A percentile compares a stretch with the other conserved stretches of the same genome.
phyloP scores from a whole-genome alignment of 2,329 filamentous ascomycete genomes.

The Uncinocarpus reesii region DNA sequence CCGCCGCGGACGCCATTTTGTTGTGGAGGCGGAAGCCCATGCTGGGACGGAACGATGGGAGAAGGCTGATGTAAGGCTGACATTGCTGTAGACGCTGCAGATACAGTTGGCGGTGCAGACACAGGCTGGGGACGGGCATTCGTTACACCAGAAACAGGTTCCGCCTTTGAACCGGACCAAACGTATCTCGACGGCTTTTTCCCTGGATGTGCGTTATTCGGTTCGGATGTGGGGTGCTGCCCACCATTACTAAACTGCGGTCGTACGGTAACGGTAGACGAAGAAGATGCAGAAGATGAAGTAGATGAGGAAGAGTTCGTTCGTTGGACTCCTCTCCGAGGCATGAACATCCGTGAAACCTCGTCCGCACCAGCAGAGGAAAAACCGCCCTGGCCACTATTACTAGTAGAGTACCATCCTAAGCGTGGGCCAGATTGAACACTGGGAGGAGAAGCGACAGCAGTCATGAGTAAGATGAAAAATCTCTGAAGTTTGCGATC shows the following conservation, averaged over 20 bases:
- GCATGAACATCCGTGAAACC: constrained; percentile 76
- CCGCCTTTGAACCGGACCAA: constrained; percentile 57
- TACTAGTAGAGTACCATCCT: constrained; percentile 50
- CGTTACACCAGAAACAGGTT: constrained; percentile 53
- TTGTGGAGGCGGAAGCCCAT: constrained; percentile 53
- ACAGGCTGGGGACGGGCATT: constrained; percentile 53
- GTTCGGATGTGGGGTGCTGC: constrained; percentile 29
- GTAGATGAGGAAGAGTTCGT: constrained; percentile 86
- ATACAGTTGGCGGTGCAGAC: constrained; percentile 47
- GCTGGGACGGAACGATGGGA: constrained; percentile 57
- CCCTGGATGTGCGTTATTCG: constrained; percentile 34
- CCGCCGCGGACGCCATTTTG: constrained; percentile 46
- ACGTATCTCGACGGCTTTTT: constrained; percentile 44
- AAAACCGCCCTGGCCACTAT: constrained; percentile 50
- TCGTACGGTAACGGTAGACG: constrained; percentile 31
- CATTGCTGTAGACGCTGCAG: constrained; percentile 52
- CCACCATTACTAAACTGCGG: constrained; percentile 31
- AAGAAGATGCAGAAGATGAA: constrained; percentile 51
- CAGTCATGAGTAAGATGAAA: constrained; percentile 45
- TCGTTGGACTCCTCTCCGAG: constrained; percentile 75
- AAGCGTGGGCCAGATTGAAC: constrained; percentile 51
- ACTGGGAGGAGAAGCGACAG: constrained; percentile 54
- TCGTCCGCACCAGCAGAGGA: constrained; percentile 74
- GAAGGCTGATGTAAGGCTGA: constrained; percentile 53
- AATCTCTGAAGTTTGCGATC: not conserved